These are phyloP conservation scores for Colletotrichum plurivorum DNA, from an alignment of 2,329 filamentous ascomycete species.

Conservation along the genomic window DNA sequence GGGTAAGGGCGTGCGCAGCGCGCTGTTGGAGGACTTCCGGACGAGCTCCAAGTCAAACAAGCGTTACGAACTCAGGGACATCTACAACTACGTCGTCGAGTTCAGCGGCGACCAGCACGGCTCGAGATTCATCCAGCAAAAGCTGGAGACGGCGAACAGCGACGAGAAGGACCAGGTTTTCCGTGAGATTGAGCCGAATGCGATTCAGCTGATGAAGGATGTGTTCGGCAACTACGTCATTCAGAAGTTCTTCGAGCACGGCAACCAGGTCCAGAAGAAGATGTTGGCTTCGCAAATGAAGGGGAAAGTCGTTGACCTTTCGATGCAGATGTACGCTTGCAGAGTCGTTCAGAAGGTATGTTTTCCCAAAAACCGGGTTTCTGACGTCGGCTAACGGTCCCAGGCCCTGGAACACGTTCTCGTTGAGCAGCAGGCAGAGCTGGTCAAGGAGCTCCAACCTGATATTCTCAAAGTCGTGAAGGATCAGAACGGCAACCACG, in stretches of 20 bases:
- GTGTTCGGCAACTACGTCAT: constrained; percentile 99
- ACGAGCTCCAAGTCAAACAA: constrained; percentile 78
- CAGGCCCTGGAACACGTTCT: constrained; percentile 91
- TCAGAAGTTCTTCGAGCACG: constrained; percentile 97
- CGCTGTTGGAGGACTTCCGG: constrained; percentile 84
- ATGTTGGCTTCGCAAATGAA: constrained; percentile 89
- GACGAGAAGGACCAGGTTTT: constrained; percentile 96
- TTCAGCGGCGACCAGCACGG: constrained; percentile 97
- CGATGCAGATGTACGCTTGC: constrained; percentile 92
- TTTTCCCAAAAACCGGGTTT: constrained; percentile 4
- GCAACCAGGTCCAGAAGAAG: constrained; percentile 93
- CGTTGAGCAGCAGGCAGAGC: constrained; percentile 88
- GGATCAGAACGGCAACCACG: constrained; percentile 95
- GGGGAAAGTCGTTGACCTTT: constrained; percentile 84
- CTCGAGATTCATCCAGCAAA: constrained; percentile 94
- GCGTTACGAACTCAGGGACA: constrained; percentile 88
- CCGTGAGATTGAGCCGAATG: constrained; percentile 86
- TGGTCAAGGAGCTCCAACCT: constrained; percentile 86
- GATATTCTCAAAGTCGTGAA: constrained; percentile 84
- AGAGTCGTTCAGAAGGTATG: constrained; percentile 93
- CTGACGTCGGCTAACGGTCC: constrained; percentile 14
- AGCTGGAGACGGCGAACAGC: constrained; percentile 92
- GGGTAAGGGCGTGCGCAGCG: constrained; percentile 76
- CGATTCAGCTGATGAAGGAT: constrained; percentile 92
- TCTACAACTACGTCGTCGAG: constrained; percentile 89